These are phyloP conservation scores for Metrosideros polymorpha DNA, from an alignment of 441 rosid genomes.

Conservation along the genomic window DNA sequence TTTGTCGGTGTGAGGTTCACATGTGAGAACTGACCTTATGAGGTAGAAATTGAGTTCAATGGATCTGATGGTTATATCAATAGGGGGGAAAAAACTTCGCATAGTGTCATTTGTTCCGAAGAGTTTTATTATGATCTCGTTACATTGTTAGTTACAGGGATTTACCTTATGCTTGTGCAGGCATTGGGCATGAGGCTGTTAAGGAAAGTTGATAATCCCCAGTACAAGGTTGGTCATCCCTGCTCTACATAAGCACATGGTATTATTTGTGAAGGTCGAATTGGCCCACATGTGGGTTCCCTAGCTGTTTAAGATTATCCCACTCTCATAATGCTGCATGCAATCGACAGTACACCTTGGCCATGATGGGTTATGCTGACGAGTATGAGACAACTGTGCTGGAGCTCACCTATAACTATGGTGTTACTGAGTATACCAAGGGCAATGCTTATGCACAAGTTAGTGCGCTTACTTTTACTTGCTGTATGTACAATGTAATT, in stretches of 20 bases:
- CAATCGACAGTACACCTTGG: constrained; percentile 56
- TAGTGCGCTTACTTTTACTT: not conserved
- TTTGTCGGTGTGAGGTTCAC: not conserved
- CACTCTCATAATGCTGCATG: not conserved
- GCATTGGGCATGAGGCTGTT: constrained; percentile 87
- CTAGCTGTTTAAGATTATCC: not conserved
- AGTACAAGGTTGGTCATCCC: constrained; percentile 54
- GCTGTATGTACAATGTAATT: not conserved
- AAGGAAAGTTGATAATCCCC: constrained; percentile 63
- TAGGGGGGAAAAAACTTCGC: not conserved
- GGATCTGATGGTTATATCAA: not conserved
- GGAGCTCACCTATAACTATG: constrained; percentile 84
- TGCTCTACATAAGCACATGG: not conserved
- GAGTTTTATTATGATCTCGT: not conserved
- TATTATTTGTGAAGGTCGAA: not conserved
- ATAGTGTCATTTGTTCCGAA: not conserved
- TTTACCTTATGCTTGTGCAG: constrained; percentile 19
- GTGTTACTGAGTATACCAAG: constrained; percentile 85
- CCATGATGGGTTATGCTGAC: constrained; percentile 90
- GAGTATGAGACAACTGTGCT: constrained; percentile 77
- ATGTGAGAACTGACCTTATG: not conserved
- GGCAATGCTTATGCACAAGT: constrained; percentile 98
- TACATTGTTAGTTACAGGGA: not conserved
- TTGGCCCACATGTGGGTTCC: not conserved
- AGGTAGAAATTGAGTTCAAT: not conserved